A percentile compares a stretch with the other conserved stretches of the same genome.
Conservation (phyloP, 2,329 filamentous ascomycete species). For the Phaeosphaeria sp. region DNA sequence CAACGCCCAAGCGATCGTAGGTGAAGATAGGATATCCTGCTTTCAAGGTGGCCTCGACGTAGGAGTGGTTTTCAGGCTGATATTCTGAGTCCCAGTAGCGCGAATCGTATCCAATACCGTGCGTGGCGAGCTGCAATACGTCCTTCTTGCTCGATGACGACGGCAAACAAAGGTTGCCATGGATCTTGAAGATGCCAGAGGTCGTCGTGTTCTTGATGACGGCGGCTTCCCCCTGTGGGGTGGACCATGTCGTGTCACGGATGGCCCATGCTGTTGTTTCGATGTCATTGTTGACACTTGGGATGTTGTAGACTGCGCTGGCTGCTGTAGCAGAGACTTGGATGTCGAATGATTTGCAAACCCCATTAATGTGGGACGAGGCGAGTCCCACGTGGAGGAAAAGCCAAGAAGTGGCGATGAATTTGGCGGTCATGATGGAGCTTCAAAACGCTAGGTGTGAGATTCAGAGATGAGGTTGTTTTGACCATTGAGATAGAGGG, state of each 20-base stretch:
- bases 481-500: neutral
- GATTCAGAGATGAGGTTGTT: neutral
- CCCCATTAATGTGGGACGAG: neutral
- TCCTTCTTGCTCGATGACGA: conserved; percentile 1
- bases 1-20: conserved; percentile 40
- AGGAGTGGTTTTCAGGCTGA: conserved; percentile 43
- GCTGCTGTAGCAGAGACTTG: conserved; percentile 4
- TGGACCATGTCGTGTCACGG: conserved; percentile 3
- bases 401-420: neutral
- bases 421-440: neutral
- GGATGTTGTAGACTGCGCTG: conserved; percentile 6
- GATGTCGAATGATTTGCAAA: conserved; percentile 3
- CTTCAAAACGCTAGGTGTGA: neutral
- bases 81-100: conserved; percentile 48
- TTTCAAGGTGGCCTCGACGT: conserved; percentile 44
- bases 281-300: conserved; percentile 2
- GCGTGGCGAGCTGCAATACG: conserved; percentile 5
- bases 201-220: conserved; percentile 5
- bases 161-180: conserved; percentile 6
- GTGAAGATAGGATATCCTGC: conserved; percentile 51
- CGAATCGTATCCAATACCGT: conserved; percentile 41
- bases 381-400: neutral
- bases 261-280: conserved; percentile 8
- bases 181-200: conserved; percentile 5
- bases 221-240: neutral